Conservation (phyloP, 139 green algal species). For the Chlamydomonas sp. region DNA sequence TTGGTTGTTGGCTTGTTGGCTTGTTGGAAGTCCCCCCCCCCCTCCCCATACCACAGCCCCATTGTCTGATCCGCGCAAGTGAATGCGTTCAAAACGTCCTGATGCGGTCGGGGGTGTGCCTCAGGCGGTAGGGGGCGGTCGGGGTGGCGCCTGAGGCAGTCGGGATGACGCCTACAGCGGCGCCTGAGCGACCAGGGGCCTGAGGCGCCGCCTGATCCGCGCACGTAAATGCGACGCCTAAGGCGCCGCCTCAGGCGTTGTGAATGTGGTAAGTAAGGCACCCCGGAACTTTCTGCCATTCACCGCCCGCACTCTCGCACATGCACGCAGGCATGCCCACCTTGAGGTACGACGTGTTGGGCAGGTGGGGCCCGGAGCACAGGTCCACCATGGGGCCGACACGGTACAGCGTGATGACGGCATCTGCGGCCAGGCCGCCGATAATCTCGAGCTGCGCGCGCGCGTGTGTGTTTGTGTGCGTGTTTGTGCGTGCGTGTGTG, state of each 20-base stretch:
- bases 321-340: conserved; percentile 7
- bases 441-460: conserved; percentile 85
- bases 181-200: too few relatives aligned
- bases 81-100: conserved; percentile 60
- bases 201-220: too few relatives aligned
- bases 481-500: background rate
- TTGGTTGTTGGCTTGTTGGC: too few relatives aligned
- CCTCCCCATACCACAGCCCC: conserved; percentile 56
- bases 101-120: too few relatives aligned
- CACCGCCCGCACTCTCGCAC: background rate
- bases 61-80: conserved; percentile 82
- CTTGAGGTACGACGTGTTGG: conserved; percentile 67
- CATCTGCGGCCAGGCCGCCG: conserved; percentile 65
- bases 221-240: too few relatives aligned
- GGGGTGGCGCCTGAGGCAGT: too few relatives aligned
- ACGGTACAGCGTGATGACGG: conserved; percentile 84
- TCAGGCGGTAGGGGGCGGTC: conserved; percentile 88
- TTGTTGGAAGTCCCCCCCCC: too few relatives aligned
- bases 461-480: background rate
- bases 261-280: too few relatives aligned
- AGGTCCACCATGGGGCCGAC: conserved; percentile 95
- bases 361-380: conserved; percentile 89
- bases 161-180: too few relatives aligned
- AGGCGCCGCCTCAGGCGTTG: too few relatives aligned
- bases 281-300: too few relatives aligned